phyloP scores from a whole-genome alignment of 163 green algal genomes.

The Dunaliella salina region DNA sequence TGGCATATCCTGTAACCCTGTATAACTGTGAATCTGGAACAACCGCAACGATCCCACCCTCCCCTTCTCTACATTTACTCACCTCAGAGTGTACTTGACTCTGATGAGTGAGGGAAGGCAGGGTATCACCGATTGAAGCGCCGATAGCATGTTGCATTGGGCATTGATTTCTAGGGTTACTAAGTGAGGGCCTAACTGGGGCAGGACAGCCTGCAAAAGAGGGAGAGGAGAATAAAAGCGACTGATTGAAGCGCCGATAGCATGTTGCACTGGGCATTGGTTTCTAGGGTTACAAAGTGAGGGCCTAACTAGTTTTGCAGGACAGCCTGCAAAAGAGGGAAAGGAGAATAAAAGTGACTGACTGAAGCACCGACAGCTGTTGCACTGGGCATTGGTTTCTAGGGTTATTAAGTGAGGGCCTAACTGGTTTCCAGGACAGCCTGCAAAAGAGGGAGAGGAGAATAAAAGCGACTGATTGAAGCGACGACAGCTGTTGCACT shows the following conservation, averaged over 20 bases:
- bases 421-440: neutral
- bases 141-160: conserved; percentile 20
- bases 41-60: too few species aligned
- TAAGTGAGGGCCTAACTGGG: neutral
- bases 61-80: neutral
- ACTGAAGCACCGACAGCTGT: conserved; percentile 13
- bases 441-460: conserved; percentile 1
- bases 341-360: too few species aligned
- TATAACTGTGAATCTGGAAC: neutral
- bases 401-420: neutral
- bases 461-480: neutral
- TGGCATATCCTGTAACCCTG: too few species aligned
- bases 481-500: conserved; percentile 17
- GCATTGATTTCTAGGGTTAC: conserved; percentile 10
- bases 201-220: conserved; percentile 4
- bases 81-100: conserved; percentile 6
- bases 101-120: conserved; percentile 3
- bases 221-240: too few species aligned
- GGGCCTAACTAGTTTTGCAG: neutral
- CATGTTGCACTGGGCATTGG: conserved; percentile 23
- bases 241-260: conserved; percentile 4
- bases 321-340: neutral
- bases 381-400: conserved; percentile 17
- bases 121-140: neutral
- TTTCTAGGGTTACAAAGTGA: neutral